A percentile compares a stretch with the other conserved stretches of the same genome.
Evolutionary conservation across 2,329 filamentous ascomycete genomes (phyloP).

Genomic region (Parasarocladium wereldwijsianum): DNA sequence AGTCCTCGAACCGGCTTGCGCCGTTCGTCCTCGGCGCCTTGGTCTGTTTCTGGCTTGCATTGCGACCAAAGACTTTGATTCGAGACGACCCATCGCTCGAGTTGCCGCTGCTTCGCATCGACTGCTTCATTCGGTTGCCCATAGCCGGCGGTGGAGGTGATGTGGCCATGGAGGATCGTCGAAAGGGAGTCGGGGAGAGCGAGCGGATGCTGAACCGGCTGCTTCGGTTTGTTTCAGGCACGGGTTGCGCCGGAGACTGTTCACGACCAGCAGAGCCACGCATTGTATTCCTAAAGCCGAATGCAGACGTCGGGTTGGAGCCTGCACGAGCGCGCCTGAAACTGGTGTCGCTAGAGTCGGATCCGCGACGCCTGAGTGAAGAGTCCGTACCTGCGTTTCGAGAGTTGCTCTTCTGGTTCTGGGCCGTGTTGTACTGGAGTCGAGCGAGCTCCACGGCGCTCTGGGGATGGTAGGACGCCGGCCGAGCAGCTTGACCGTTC

Average conservation of each 20-base stretch:
- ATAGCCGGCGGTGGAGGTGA: slow-evolving; percentile 19
- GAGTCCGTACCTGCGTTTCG: slow-evolving; percentile 14
- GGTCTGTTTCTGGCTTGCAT: slow-evolving; percentile 21
- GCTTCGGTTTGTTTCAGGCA: slow-evolving; percentile 17
- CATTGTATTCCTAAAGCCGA: slow-evolving; percentile 62
- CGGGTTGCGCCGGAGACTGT: slow-evolving; percentile 11
- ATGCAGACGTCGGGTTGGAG: slow-evolving; percentile 18
- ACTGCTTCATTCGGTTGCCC: slow-evolving; percentile 25
- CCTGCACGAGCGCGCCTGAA: slow-evolving; percentile 52
- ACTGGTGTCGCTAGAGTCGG: slow-evolving; percentile 64
- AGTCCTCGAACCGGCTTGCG: slow-evolving; percentile 42
- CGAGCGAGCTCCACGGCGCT: slow-evolving; percentile 6
- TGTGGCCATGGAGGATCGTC: slow-evolving; percentile 24
- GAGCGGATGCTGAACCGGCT: slow-evolving; percentile 58
- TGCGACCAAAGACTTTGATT: slow-evolving; percentile 26
- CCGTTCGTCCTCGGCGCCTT: slow-evolving; percentile 18
- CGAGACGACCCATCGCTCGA: slow-evolving; percentile 20
- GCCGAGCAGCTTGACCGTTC: slow-evolving; percentile 9
- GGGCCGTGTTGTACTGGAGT: slow-evolving; percentile 10
- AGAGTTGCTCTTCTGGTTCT: slow-evolving; percentile 8
- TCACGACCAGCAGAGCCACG: slow-evolving; percentile 25
- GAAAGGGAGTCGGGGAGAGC: slow-evolving; percentile 47
- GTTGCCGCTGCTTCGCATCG: slow-evolving; percentile 25
- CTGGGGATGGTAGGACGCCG: slow-evolving; percentile 16
- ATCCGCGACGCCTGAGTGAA: slow-evolving; percentile 35